A percentile compares a stretch with the other conserved stretches of the same genome.
Evolutionary conservation across 2,329 filamentous ascomycete genomes (phyloP).

Genomic region (Tolypocladium pustulatum): DNA sequence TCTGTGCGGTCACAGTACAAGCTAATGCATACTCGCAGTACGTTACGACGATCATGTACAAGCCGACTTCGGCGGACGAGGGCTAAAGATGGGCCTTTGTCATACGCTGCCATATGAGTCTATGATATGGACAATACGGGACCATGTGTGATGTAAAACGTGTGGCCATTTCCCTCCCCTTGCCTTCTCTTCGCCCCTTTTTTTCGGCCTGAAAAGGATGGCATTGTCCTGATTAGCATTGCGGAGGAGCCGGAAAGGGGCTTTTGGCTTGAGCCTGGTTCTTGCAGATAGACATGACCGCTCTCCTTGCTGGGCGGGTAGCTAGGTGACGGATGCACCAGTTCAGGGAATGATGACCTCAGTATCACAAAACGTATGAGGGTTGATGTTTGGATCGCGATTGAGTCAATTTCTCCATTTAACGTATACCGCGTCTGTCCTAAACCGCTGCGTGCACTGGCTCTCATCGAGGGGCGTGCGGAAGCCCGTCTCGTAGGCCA

Average conservation of each 20-base stretch:
- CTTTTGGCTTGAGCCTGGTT: not conserved
- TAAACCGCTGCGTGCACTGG: slow-evolving; percentile 74
- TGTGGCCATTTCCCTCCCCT: not conserved
- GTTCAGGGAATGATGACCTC: not conserved
- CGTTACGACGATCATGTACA: slow-evolving; percentile 95
- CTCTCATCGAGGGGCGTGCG: slow-evolving; percentile 68
- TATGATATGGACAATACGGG: not conserved
- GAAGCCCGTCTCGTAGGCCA: slow-evolving; percentile 77
- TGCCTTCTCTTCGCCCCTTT: not conserved
- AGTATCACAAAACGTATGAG: not conserved
- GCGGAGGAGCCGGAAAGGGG: not conserved
- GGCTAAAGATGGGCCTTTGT: slow-evolving; percentile 11
- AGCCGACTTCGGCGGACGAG: slow-evolving; percentile 60
- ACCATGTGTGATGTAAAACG: not conserved
- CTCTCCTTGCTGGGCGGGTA: not conserved
- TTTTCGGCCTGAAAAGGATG: not conserved
- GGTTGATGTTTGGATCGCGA: not conserved
- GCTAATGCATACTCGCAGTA: slow-evolving; percentile 47
- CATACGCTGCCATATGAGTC: not conserved
- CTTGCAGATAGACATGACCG: not conserved
- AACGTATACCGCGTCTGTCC: slow-evolving; percentile 72
- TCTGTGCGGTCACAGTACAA: not conserved
- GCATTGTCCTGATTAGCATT: not conserved
- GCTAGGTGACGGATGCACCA: not conserved
- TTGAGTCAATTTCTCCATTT: slow-evolving; percentile 57